Conservation (phyloP, 495 filamentous ascomycete genomes). For the Neurospora sp. region DNA sequence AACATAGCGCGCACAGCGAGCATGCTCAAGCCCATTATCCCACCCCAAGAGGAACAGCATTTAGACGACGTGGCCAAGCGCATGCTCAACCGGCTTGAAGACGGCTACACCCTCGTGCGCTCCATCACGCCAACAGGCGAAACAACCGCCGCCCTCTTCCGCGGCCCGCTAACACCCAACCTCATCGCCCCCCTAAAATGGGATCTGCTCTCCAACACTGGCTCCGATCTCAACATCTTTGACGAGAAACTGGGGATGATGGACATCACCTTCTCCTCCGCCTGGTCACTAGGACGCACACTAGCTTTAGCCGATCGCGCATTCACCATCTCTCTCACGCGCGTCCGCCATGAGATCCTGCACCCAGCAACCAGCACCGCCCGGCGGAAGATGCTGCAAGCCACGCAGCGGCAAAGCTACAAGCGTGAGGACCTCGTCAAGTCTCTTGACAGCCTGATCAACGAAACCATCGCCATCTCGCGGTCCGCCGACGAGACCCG, state of each 20-base stretch:
- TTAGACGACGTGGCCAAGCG: not conserved
- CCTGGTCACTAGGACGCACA: conserved; percentile 36
- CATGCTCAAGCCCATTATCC: not conserved
- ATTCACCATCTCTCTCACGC: conserved; percentile 18
- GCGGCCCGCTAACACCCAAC: conserved; percentile 32
- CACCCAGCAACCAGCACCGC: not conserved
- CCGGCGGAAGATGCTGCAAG: not conserved
- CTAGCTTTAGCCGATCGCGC: conserved; percentile 21
- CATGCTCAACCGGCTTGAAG: conserved; percentile 13
- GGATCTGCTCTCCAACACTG: conserved; percentile 20
- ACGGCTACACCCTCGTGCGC: conserved; percentile 30
- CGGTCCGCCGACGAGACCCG: not conserved
- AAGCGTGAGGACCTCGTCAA: not conserved
- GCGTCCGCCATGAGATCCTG: conserved; percentile 13
- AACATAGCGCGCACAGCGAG: not conserved
- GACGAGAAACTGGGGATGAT: conserved; percentile 33
- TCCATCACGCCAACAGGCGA: conserved; percentile 33
- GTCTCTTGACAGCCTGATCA: not conserved
- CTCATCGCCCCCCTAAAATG: conserved; percentile 1
- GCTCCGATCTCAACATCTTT: conserved; percentile 33
- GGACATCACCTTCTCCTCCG: conserved; percentile 37
- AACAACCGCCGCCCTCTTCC: conserved; percentile 24
- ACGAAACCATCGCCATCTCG: not conserved
- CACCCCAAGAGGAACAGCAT: not conserved
- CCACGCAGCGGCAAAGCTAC: not conserved